Evolutionary conservation across 2,329 filamentous ascomycete genomes (phyloP).

Genomic region (Aspergillus luchuensis): DNA sequence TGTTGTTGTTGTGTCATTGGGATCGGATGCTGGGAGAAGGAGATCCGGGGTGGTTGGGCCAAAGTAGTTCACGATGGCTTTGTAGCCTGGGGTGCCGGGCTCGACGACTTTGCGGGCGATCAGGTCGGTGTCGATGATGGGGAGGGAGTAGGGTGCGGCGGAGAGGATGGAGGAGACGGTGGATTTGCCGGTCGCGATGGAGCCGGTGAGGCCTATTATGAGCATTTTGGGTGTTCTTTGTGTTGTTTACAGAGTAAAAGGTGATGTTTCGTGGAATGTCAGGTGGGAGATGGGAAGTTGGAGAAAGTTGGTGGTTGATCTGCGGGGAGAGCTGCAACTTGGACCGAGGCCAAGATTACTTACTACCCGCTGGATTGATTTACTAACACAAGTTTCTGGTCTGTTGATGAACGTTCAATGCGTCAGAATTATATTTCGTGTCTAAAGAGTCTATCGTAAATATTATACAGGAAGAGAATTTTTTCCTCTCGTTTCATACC

Average conservation of each 20-base stretch:
- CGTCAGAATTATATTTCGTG: no score
- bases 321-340: not conserved
- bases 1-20: constrained; percentile 24
- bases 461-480: no score
- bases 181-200: constrained; percentile 97
- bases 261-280: not conserved
- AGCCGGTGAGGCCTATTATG: constrained; percentile 92
- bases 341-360: not conserved
- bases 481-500: no score
- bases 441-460: no score
- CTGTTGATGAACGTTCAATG: no score
- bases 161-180: constrained; percentile 86
- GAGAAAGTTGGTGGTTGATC: not conserved
- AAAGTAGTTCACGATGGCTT: constrained; percentile 80
- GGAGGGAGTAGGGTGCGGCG: constrained; percentile 77
- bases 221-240: constrained; percentile 64
- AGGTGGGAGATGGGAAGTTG: not conserved
- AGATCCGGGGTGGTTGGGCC: constrained; percentile 81
- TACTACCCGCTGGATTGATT: no score
- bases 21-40: constrained; percentile 60
- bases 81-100: constrained; percentile 82
- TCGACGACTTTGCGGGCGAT: constrained; percentile 92
- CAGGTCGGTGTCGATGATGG: constrained; percentile 91
- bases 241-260: not conserved
- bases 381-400: no score